A percentile compares a stretch with the other conserved stretches of the same genome.
Evolutionary conservation across 495 filamentous ascomycete genomes (phyloP).

Genomic region (Annulohypoxylon maeteangense): DNA sequence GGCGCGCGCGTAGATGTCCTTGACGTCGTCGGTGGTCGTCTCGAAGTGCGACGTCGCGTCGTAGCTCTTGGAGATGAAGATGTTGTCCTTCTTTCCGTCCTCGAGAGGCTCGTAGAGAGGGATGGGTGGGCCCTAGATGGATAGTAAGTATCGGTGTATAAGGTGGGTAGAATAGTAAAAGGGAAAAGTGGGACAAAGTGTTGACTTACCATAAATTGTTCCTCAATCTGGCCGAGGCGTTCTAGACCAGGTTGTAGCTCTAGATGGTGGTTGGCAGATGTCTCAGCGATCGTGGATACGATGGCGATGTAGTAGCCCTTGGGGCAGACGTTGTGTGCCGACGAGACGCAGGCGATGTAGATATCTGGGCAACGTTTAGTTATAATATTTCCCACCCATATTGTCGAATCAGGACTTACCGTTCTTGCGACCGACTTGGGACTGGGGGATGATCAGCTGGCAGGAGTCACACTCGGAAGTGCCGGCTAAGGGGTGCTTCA

Average conservation of each 20-base stretch:
- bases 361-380: slow-evolving; percentile 71
- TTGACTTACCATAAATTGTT: slow-evolving; percentile 86
- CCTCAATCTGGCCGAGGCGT: slow-evolving; percentile 91
- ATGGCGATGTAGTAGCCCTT: slow-evolving; percentile 99
- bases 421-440: slow-evolving; percentile 92
- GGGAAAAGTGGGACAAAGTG: neutral
- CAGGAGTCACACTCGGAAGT: slow-evolving; percentile 91
- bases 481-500: slow-evolving; percentile 89
- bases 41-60: slow-evolving; percentile 98
- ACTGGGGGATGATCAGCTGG: slow-evolving; percentile 97
- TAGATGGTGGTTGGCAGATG: slow-evolving; percentile 88
- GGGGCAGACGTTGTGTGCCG: slow-evolving; percentile 97
- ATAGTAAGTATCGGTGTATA: slow-evolving; percentile 12
- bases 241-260: slow-evolving; percentile 95
- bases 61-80: slow-evolving; percentile 99
- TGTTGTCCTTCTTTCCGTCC: slow-evolving; percentile 85
- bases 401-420: slow-evolving; percentile 63
- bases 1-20: slow-evolving; percentile 89
- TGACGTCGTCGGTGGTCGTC: slow-evolving; percentile 88
- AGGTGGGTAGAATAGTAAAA: neutral
- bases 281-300: slow-evolving; percentile 96
- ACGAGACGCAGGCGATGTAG: slow-evolving; percentile 96
- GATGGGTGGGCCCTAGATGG: slow-evolving; percentile 74
- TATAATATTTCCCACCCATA: neutral
- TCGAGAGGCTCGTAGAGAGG: slow-evolving; percentile 93